Conservation (phyloP, 2,329 filamentous ascomycete genomes). For the Pyricularia sp. region DNA sequence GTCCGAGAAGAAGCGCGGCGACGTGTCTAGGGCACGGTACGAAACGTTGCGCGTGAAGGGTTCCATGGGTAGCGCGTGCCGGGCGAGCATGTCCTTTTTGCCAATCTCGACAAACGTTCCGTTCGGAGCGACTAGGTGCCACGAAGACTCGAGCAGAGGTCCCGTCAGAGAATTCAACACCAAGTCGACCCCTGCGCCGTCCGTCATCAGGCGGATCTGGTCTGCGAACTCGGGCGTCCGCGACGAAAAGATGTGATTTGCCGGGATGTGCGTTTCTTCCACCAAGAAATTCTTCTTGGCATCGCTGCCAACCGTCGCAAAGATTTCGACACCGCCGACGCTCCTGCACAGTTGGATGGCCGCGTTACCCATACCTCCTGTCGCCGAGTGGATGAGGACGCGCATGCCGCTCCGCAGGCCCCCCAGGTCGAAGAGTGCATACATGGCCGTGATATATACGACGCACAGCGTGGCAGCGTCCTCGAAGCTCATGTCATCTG, state of each 20-base stretch:
- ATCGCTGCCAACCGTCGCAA: conserved; percentile 19
- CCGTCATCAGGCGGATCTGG: conserved; percentile 16
- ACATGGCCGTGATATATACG: conserved; percentile 20
- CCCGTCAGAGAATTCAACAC: conserved; percentile 23
- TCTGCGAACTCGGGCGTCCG: conserved; percentile 9
- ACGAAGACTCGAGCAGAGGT: conserved; percentile 20
- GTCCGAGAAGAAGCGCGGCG: not conserved
- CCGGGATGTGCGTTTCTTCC: conserved; percentile 13
- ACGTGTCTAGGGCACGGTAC: conserved; percentile 6
- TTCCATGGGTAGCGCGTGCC: conserved; percentile 11
- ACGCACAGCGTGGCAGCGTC: conserved; percentile 22
- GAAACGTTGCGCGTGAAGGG: conserved; percentile 18
- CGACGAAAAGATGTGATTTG: conserved; percentile 22
- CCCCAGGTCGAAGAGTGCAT: conserved; percentile 19
- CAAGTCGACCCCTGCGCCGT: conserved; percentile 20
- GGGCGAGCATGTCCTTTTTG: conserved; percentile 13
- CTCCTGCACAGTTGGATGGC: conserved; percentile 12
- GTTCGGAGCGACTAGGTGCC: conserved; percentile 18
- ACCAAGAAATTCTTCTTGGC: conserved; percentile 21
- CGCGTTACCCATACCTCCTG: conserved; percentile 15
- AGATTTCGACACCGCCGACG: conserved; percentile 15
- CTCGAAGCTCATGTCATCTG: conserved; percentile 20
- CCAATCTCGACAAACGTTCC: conserved; percentile 22
- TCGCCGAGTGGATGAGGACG: conserved; percentile 17
- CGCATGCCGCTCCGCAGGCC: conserved; percentile 15